Conservation (phyloP, 2,329 filamentous ascomycete species). For the Aspergillus eucalypticola region DNA sequence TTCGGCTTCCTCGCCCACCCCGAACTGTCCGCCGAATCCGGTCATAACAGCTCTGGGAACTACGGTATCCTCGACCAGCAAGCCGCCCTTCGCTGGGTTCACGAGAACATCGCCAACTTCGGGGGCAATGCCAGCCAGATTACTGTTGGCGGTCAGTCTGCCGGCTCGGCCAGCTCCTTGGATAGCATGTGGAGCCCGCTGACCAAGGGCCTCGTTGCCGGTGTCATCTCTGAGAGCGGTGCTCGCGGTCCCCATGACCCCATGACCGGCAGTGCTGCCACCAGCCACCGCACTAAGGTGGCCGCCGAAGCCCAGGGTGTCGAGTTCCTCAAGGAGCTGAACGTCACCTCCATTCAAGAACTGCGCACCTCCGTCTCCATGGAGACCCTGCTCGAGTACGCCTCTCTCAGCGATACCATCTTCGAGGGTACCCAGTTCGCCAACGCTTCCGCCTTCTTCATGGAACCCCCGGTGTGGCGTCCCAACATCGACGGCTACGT, state of each 20-base stretch:
- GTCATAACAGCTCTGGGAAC: constrained; percentile 31
- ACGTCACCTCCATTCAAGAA: constrained; percentile 44
- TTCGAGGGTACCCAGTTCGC: constrained; percentile 27
- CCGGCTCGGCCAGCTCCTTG: constrained; percentile 31
- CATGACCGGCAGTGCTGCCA: constrained; percentile 28
- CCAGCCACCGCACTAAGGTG: constrained; percentile 26
- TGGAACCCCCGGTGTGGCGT: constrained; percentile 29
- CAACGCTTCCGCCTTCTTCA: constrained; percentile 18
- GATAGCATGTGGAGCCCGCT: constrained; percentile 30
- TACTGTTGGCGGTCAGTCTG: constrained; percentile 33
- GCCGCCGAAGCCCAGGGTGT: constrained; percentile 26
- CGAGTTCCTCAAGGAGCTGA: constrained; percentile 40
- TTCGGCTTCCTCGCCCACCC: constrained; percentile 29
- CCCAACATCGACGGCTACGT: constrained; percentile 34
- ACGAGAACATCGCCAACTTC: constrained; percentile 24
- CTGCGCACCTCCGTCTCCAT: constrained; percentile 40
- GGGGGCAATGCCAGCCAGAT: constrained; percentile 25
- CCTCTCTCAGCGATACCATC: constrained; percentile 21
- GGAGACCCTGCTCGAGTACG: constrained; percentile 34
- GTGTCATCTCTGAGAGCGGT: constrained; percentile 36
- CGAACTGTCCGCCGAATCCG: constrained; percentile 26
- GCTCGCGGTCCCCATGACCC: constrained; percentile 33
- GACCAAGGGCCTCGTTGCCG: constrained; percentile 24
- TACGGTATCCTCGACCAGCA: constrained; percentile 30
- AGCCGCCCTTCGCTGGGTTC: constrained; percentile 25